Evolutionary conservation across 345 rosid species (phyloP).

Genomic region (Gossypium anomalum): DNA sequence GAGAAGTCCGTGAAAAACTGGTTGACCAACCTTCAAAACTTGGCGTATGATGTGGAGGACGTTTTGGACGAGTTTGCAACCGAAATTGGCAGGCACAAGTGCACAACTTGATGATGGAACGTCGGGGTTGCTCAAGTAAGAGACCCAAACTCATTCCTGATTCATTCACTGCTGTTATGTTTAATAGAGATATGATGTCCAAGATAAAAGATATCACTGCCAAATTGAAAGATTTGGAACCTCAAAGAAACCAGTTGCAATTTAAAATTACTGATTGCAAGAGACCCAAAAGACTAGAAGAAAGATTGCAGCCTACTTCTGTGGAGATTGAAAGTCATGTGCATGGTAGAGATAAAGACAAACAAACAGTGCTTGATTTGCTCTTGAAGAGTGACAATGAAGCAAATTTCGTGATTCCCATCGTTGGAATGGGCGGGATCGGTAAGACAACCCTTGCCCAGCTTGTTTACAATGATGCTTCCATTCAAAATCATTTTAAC

Average conservation of each 20-base stretch:
- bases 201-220: neutral
- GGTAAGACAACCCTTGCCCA: neutral
- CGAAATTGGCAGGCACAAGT: too few species aligned
- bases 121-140: too few species aligned
- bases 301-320: neutral
- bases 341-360: neutral
- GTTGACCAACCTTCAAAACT: too few species aligned
- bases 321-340: neutral
- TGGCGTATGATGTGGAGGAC: too few species aligned
- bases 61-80: too few species aligned
- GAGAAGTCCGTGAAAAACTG: too few species aligned
- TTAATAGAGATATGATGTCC: neutral
- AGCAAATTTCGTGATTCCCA: neutral
- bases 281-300: neutral
- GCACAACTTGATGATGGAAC: too few species aligned
- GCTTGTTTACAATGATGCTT: neutral
- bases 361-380: too few species aligned
- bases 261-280: neutral
- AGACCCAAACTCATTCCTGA: too few species aligned
- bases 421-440: neutral
- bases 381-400: neutral
- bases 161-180: neutral
- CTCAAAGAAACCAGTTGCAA: neutral
- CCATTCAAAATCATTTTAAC: neutral
- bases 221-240: neutral